These are phyloP conservation scores for Pichia sp. DNA, from an alignment of 1,139 yeast species.

Conservation along the genomic window DNA sequence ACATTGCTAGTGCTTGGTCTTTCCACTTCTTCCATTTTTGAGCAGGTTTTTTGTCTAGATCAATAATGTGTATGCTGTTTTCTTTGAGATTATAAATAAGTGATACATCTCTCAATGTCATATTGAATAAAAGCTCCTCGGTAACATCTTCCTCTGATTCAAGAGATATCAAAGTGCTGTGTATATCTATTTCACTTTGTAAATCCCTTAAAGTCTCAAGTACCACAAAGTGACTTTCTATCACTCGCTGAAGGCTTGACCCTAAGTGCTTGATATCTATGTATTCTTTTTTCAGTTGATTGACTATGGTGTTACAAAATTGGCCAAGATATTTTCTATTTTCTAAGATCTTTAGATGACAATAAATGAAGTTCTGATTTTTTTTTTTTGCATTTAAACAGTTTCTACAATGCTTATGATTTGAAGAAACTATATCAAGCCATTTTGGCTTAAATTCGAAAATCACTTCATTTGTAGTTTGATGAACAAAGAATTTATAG, in stretches of 20 bases:
- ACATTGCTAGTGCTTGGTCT: constrained; percentile 17
- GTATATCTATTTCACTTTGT: constrained; percentile 24
- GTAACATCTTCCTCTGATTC: constrained; percentile 37
- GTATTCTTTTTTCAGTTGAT: constrained; percentile 4
- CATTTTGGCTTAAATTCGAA: constrained; percentile 31
- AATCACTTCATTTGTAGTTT: constrained; percentile 7
- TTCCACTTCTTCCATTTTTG: constrained; percentile 25
- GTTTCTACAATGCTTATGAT: constrained; percentile 24
- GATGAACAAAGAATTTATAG: constrained; percentile 15
- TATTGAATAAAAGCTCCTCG: constrained; percentile 38
- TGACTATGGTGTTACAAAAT: constrained; percentile 20
- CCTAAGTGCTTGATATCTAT: neutral
- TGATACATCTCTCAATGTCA: constrained; percentile 54
- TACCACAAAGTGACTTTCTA: constrained; percentile 9
- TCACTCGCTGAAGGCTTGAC: constrained; percentile 1
- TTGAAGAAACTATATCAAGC: constrained; percentile 19
- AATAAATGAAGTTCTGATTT: constrained; percentile 15
- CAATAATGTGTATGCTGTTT: constrained; percentile 32
- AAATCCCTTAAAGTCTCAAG: constrained; percentile 15
- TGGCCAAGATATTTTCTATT: constrained; percentile 5
- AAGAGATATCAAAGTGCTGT: constrained; percentile 23
- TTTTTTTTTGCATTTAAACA: constrained; percentile 20
- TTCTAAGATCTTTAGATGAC: constrained; percentile 20
- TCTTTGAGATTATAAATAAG: constrained; percentile 35
- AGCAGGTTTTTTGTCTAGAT: constrained; percentile 33